Conservation (phyloP, 1,284 basidiomycete species). For the Earliella scabrosa region DNA sequence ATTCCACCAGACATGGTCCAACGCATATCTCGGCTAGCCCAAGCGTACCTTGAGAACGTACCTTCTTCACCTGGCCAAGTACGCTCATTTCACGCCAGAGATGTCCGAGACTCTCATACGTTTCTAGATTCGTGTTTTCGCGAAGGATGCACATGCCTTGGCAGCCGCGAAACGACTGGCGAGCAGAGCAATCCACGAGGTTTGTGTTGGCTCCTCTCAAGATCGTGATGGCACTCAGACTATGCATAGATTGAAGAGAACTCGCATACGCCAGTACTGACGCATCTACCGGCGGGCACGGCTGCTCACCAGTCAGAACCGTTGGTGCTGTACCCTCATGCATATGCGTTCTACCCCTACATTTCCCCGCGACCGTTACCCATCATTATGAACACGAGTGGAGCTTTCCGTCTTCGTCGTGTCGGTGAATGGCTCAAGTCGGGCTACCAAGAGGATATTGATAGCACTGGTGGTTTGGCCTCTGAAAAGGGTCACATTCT, state of each 20-base stretch:
- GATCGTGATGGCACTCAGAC: constrained; percentile 14
- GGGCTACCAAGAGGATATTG: constrained; percentile 37
- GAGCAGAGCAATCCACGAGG: constrained; percentile 55
- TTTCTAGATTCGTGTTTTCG: constrained; percentile 58
- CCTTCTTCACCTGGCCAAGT: constrained; percentile 49
- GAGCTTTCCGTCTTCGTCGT: constrained; percentile 60
- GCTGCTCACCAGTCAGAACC: constrained; percentile 18
- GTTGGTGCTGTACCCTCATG: constrained; percentile 31
- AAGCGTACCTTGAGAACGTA: constrained; percentile 61
- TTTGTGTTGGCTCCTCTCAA: too few relatives aligned
- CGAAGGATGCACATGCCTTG: constrained; percentile 46
- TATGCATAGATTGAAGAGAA: constrained; percentile 29
- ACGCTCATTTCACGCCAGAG: not conserved
- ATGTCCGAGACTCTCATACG: not conserved
- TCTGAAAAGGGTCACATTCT: constrained; percentile 38
- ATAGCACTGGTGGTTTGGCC: constrained; percentile 42
- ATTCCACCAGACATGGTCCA: constrained; percentile 53
- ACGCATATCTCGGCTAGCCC: constrained; percentile 67
- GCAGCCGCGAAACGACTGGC: constrained; percentile 55
- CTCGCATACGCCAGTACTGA: constrained; percentile 34
- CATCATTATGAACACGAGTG: constrained; percentile 48
- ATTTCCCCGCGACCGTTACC: constrained; percentile 50
- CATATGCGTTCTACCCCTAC: constrained; percentile 70
- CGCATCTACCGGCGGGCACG: constrained; percentile 42
- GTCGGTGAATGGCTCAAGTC: constrained; percentile 61